phyloP scores from a whole-genome alignment of 202 grass and related monocot genomes.

The Saccharum hybrid region DNA sequence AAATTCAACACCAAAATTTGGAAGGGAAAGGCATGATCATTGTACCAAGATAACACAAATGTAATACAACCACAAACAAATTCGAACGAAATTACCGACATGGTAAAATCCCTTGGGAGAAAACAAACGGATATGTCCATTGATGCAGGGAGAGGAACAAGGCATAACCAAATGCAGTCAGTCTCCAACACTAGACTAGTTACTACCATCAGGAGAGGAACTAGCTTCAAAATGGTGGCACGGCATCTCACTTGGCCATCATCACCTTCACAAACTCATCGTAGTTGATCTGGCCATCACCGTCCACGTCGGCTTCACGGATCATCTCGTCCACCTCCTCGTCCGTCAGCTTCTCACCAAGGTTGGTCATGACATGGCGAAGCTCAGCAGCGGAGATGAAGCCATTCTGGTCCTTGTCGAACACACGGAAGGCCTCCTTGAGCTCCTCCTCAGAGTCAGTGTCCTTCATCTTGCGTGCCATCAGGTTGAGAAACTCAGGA shows the following conservation, averaged over 20 bases:
- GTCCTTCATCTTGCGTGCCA: constrained; percentile 85
- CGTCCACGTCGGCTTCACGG: constrained; percentile 68
- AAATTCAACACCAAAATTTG: background rate
- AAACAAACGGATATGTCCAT: constrained; percentile 45
- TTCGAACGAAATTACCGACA: constrained; percentile 34
- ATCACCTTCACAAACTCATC: constrained; percentile 90
- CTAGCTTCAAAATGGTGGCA: constrained; percentile 33
- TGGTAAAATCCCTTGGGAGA: constrained; percentile 6
- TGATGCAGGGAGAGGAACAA: background rate
- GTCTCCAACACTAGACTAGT: constrained; percentile 52
- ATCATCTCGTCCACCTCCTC: constrained; percentile 89
- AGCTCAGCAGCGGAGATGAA: constrained; percentile 80
- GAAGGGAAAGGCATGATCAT: constrained; percentile 25
- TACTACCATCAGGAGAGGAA: constrained; percentile 48
- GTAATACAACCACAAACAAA: constrained; percentile 35
- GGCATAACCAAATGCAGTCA: constrained; percentile 48
- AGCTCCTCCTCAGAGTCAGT: constrained; percentile 79
- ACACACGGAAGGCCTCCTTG: constrained; percentile 78
- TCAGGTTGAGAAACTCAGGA: constrained; percentile 80
- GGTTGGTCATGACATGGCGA: constrained; percentile 89
- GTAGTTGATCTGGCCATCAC: constrained; percentile 84
- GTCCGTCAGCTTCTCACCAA: constrained; percentile 81
- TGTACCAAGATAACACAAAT: constrained; percentile 35
- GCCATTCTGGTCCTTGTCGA: constrained; percentile 85
- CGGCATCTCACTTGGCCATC: constrained; percentile 75